Conservation (phyloP, 2,329 filamentous ascomycete species). For the Cephalotrichum gorgonifer region DNA sequence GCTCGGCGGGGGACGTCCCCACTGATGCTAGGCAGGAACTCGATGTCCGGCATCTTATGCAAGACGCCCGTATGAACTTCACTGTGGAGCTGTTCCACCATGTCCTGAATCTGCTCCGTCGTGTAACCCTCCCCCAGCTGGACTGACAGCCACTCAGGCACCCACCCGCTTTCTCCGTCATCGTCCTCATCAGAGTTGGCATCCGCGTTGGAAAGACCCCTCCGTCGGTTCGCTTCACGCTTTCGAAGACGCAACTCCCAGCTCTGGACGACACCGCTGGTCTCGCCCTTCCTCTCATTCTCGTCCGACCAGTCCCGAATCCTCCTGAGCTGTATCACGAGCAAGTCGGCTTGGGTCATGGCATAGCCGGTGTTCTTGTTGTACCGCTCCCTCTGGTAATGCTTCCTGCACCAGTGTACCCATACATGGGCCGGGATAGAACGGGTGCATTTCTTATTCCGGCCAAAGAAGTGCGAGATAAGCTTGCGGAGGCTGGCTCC, state of each 20-base stretch:
- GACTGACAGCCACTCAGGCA: slow-evolving; percentile 38
- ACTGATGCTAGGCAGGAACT: slow-evolving; percentile 45
- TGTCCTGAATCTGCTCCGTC: slow-evolving; percentile 33
- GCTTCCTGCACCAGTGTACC: slow-evolving; percentile 71
- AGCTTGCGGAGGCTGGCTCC: slow-evolving; percentile 58
- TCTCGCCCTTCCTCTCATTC: slow-evolving; percentile 25
- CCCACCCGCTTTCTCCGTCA: slow-evolving; percentile 21
- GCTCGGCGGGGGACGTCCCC: slow-evolving; percentile 17
- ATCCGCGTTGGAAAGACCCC: slow-evolving; percentile 19
- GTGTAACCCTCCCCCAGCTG: slow-evolving; percentile 35
- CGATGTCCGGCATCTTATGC: slow-evolving; percentile 44
- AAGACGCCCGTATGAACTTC: slow-evolving; percentile 32
- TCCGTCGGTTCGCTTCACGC: slow-evolving; percentile 50
- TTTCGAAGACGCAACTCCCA: slow-evolving; percentile 57
- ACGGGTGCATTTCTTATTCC: slow-evolving; percentile 70
- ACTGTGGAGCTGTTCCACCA: slow-evolving; percentile 32
- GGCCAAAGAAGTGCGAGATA: slow-evolving; percentile 72
- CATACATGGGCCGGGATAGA: slow-evolving; percentile 59
- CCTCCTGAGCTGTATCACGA: slow-evolving; percentile 50
- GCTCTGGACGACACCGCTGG: slow-evolving; percentile 41
- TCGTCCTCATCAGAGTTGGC: slow-evolving; percentile 21
- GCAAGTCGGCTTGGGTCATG: slow-evolving; percentile 51
- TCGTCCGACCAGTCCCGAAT: slow-evolving; percentile 53
- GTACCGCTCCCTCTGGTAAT: slow-evolving; percentile 69
- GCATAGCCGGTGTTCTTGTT: slow-evolving; percentile 53